A percentile compares a stretch with the other conserved stretches of the same genome.
phyloP scores from a whole-genome alignment of 1,139 yeast genomes.

The Candida mesenterica region DNA sequence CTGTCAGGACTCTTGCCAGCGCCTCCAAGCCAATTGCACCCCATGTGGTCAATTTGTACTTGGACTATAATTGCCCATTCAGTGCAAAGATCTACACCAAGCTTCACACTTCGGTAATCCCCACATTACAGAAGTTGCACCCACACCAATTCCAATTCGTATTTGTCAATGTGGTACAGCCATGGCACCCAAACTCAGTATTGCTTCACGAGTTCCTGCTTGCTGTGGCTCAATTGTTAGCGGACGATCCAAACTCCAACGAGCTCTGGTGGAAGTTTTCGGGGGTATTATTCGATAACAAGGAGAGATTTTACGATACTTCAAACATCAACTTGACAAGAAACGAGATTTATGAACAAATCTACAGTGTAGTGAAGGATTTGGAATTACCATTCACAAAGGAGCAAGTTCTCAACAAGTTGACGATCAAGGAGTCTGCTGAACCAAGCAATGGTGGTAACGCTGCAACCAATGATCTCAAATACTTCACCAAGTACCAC shows the following conservation, averaged over 20 bases:
- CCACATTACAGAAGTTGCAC: conserved; percentile 44
- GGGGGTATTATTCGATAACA: conserved; percentile 51
- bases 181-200: conserved; percentile 81
- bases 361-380: conserved; percentile 51
- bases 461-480: conserved; percentile 57
- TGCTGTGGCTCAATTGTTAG: conserved; percentile 59
- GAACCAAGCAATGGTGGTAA: conserved; percentile 57
- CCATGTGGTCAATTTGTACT: conserved; percentile 48
- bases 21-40: conserved; percentile 23
- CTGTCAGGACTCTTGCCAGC: conserved; percentile 20
- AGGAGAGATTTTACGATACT: conserved; percentile 59
- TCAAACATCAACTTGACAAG: conserved; percentile 55
- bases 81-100: conserved; percentile 63
- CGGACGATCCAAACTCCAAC: conserved; percentile 23
- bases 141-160: conserved; percentile 57
- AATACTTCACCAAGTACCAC: conserved; percentile 69
- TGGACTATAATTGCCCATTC: conserved; percentile 82
- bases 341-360: conserved; percentile 52
- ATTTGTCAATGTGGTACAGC: conserved; percentile 70
- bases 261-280: conserved; percentile 62
- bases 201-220: conserved; percentile 70
- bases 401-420: conserved; percentile 34
- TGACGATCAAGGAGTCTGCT: conserved; percentile 25
- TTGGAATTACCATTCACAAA: conserved; percentile 35
- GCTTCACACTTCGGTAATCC: conserved; percentile 52